Evolutionary conservation across 2,329 filamentous ascomycete genomes (phyloP).

Genomic region (Calonectria naviculata): DNA sequence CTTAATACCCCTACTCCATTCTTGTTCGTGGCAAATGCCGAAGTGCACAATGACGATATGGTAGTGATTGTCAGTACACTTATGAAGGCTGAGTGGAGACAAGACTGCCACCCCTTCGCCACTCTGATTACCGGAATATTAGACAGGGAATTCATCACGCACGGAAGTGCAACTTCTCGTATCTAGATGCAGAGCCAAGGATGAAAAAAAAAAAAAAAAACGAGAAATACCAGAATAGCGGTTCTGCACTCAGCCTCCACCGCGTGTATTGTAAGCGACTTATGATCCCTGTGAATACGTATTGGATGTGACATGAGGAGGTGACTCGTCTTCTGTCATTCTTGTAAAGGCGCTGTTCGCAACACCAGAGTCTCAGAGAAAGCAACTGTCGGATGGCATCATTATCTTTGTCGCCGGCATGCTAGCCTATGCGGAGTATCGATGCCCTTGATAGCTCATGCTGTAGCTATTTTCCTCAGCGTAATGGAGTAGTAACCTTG

Average conservation of each 20-base stretch:
- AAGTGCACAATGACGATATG: conserved; percentile 9
- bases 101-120: conserved; percentile 12
- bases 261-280: background rate
- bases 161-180: background rate
- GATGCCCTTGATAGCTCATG: background rate
- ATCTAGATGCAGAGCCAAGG: conserved; percentile 1
- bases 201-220: background rate
- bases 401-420: conserved; percentile 1
- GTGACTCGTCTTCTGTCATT: conserved; percentile 17
- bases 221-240: background rate
- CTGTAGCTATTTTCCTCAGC: background rate
- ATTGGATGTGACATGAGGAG: conserved; percentile 9
- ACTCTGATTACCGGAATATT: background rate
- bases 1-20: background rate
- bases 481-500: conserved; percentile 2
- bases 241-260: background rate
- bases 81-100: background rate
- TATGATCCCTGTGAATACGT: conserved; percentile 8
- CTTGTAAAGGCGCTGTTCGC: background rate
- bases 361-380: conserved; percentile 14
- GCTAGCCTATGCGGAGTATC: background rate
- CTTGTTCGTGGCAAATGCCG: conserved; percentile 1
- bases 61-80: background rate
- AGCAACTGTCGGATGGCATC: background rate
- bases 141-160: background rate